Evolutionary conservation across 2,329 filamentous ascomycete genomes (phyloP).

Genomic region (Colletotrichum sp.): DNA sequence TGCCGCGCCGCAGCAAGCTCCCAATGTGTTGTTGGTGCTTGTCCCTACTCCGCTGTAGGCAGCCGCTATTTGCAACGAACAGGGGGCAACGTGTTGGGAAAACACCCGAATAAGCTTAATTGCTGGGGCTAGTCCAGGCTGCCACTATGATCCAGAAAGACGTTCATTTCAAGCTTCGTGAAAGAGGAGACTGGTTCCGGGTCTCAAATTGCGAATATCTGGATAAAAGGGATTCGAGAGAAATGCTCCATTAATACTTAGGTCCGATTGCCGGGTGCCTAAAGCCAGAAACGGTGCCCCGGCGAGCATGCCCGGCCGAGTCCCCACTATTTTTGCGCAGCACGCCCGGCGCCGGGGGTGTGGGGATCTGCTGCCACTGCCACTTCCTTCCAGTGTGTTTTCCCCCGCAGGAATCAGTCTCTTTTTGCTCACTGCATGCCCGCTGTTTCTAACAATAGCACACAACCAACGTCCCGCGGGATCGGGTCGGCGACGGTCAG

Average conservation of each 20-base stretch:
- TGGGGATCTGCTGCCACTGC: neutral
- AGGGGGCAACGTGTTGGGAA: neutral
- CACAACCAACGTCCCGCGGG: neutral
- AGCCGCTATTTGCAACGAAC: neutral
- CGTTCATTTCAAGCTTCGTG: neutral
- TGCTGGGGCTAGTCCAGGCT: neutral
- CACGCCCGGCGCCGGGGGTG: neutral
- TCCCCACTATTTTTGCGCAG: neutral
- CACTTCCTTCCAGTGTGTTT: neutral
- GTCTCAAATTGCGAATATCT: neutral
- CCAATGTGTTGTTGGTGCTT: neutral
- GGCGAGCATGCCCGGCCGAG: neutral
- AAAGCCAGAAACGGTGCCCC: neutral
- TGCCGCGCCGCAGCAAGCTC: neutral
- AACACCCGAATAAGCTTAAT: neutral
- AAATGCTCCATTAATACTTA: neutral
- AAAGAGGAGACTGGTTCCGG: neutral
- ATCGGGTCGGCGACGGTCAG: neutral
- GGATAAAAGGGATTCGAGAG: neutral
- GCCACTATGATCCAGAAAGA: neutral
- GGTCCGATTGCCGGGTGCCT: neutral
- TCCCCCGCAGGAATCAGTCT: neutral
- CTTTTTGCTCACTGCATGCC: neutral
- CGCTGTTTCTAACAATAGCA: slow-evolving; percentile 4
- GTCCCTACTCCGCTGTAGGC: neutral